Conservation (phyloP, 305 asterid species). For the Fraxinus nigra region DNA sequence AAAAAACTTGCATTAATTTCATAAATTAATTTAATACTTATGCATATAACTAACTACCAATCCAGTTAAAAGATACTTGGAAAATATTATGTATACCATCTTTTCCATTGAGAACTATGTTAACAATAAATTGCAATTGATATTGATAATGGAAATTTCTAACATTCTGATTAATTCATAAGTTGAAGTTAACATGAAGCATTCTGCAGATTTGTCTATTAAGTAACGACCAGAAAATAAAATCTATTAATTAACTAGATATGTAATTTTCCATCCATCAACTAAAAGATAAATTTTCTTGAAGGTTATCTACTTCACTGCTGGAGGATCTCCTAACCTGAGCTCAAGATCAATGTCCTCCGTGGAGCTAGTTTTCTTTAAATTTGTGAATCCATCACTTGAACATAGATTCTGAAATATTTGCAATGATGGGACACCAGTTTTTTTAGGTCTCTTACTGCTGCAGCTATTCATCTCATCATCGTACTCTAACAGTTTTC, state of each 20-base stretch:
- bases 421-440: conserved; percentile 1
- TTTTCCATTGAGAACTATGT: background rate
- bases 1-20: background rate
- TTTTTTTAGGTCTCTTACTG: conserved; percentile 38
- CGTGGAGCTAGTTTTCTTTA: conserved; percentile 14
- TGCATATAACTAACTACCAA: background rate
- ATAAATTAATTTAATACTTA: background rate
- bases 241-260: background rate
- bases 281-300: background rate
- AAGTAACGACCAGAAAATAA: background rate
- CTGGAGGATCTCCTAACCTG: conserved; percentile 53
- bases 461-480: conserved; percentile 8
- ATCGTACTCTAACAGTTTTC: background rate
- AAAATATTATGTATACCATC: background rate
- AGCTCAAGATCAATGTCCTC: conserved; percentile 72
- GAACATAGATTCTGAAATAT: background rate
- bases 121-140: background rate
- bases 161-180: background rate
- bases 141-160: background rate
- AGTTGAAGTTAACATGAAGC: background rate
- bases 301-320: conserved; percentile 22
- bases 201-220: background rate
- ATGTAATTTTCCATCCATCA: no score
- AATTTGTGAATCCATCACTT: background rate
- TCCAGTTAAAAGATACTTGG: background rate